Evolutionary conservation across 805 yeast genomes (phyloP), one percentile per base, ranked within the genome.

Genomic region (Candida nitratophila): DNA sequence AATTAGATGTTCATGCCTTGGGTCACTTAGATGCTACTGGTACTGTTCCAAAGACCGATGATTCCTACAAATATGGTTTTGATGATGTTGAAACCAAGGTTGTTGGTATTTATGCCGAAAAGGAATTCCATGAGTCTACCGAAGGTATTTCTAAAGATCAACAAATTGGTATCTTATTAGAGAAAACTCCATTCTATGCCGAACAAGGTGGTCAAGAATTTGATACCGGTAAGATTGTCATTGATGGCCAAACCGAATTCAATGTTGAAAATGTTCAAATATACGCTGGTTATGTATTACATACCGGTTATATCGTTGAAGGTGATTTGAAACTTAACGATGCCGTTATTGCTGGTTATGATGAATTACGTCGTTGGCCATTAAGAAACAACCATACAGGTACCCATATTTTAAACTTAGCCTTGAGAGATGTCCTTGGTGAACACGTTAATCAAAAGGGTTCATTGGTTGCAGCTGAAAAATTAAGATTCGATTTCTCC

Each of bases 191-290:
- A 64, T 88, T 93, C 68, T 93, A 93, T 61, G 98, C 99, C 41
- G 99, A 93, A 71, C 95, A 87, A 68, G 99, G 99, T 79, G 99
- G 99, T 60, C 99, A 93, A 74, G 97, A 89, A 66, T 84, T 76
- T 60, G 99, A 93, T 64, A 85, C 95, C 37, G 99, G 99, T 68
- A 84, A 79, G 65, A 74, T 93, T 51, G 90, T 88, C 42, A 80
- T 88, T 57, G 97, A 90, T 60, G 96, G 95, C 39, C 68, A 68
- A 53, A 73, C 90, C 44, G 96, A 91, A 64, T 91, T 93, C 67
- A 81, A 79, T 47, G 98, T 93, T 47, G 83, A 81, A 51, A 89
- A 93, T 60, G 97, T 89, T 41, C 99, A 93, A 70, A 72, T 73
- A 37, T 93, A 89, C 60, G 96, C 85, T 47, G 99, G 99, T 47